Evolutionary conservation across 2,329 filamentous ascomycete genomes (phyloP), one percentile per base, ranked within the genome.

Genomic region (Pestalotiopsis sp.): DNA sequence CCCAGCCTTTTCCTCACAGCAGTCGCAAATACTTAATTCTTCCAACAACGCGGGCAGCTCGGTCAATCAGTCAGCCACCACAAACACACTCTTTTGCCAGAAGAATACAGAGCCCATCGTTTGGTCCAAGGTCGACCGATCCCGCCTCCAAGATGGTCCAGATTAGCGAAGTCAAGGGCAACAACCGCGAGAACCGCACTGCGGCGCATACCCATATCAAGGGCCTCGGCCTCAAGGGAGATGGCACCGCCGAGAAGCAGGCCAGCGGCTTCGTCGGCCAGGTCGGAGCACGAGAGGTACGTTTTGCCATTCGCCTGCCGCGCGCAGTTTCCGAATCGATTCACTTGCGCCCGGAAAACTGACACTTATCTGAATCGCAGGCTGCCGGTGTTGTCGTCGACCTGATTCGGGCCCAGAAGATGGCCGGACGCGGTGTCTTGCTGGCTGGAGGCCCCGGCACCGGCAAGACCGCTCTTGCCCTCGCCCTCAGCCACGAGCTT

Each of bases 151-250:
- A 78, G 74, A 95, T 95, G 92, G 93, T 95, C 76, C 92, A 94
- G 81, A 94, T 96, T 83, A 97, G 93, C 85, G 94, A 97, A 85
- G 93, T 97, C 78, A 97, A 97, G 87, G 92, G 92, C 85, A 95
- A 94, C 84, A 91, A 91, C 85, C 94, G 96, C 85, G 95, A 98
- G 82, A 96, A 97, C 84, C 91, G 96, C 79, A 99, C 96, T 62
- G 95, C 96, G 70, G 93, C 95, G 75, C 96, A 99, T 83, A 98
- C 95, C 66, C 96, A 99, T 83, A 99, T 99, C 87, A 97, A 94
- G 80, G 96, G 96, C 65, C 87, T 99, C 56, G 96, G 96, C 20
- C 84, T 99, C 74, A 93, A 93, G 78, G 80, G 89, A 64, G 93
- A 97, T 90, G 96, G 96, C 72, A 91, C 89, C 66, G 94, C 96